These are phyloP conservation scores for Eutypella sp. DNA, from an alignment of 2,329 filamentous ascomycete genomes.

Conservation along the genomic window DNA sequence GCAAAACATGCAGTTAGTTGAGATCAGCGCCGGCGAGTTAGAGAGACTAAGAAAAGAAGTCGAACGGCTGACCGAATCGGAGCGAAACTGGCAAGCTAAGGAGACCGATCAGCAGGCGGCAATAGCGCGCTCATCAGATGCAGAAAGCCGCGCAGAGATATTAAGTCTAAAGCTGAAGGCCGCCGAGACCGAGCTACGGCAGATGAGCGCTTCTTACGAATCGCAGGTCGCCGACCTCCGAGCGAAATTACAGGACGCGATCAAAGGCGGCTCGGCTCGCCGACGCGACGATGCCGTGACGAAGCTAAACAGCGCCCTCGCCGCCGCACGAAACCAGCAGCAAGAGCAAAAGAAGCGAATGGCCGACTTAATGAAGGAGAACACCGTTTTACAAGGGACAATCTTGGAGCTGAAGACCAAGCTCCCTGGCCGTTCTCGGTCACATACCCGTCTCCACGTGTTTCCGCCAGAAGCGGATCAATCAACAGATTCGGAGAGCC, in stretches of 20 bases:
- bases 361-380: conserved; percentile 44
- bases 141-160: conserved; percentile 54
- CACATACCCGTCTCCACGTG: conserved; percentile 8
- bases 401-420: conserved; percentile 43
- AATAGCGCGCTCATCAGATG: conserved; percentile 52
- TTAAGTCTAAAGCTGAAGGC: conserved; percentile 54
- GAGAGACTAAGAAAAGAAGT: conserved; percentile 56
- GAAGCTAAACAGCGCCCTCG: conserved; percentile 40
- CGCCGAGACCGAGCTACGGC: conserved; percentile 41
- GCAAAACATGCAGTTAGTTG: conserved; percentile 59
- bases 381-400: conserved; percentile 46
- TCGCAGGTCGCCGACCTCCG: conserved; percentile 45
- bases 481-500: conserved; percentile 33
- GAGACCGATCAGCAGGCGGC: conserved; percentile 56
- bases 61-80: conserved; percentile 52
- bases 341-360: conserved; percentile 50
- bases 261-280: conserved; percentile 23
- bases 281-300: conserved; percentile 28
- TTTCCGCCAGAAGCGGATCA: conserved; percentile 30
- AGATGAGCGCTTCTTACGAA: conserved; percentile 39
- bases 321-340: conserved; percentile 49
- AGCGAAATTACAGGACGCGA: conserved; percentile 36
- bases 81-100: conserved; percentile 59
- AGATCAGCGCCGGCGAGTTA: conserved; percentile 56
- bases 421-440: conserved; percentile 16